Conservation (phyloP, 1,139 yeast species). For the Kodamaea ohmeri region DNA sequence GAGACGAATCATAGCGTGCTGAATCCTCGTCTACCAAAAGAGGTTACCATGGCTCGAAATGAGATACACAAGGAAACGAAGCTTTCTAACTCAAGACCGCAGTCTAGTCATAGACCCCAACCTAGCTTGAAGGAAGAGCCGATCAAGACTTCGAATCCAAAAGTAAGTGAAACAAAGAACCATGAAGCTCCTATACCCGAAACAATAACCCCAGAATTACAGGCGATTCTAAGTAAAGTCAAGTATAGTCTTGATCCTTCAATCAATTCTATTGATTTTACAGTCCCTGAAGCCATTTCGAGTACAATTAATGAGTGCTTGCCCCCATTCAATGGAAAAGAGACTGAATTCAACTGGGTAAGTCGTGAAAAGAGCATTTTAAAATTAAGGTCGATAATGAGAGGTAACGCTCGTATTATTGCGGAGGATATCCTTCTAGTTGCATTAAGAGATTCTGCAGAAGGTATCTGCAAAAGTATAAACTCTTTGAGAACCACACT, state of each 20-base stretch:
- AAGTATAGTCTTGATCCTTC: constrained; percentile 29
- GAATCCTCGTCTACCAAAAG: neutral
- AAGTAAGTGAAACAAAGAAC: neutral
- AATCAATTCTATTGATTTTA: constrained; percentile 20
- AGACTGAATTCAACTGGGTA: constrained; percentile 87
- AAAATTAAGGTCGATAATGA: constrained; percentile 54
- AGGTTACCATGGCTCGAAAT: neutral
- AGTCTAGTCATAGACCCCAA: too few relatives aligned
- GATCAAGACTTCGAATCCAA: neutral
- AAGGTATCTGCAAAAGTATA: constrained; percentile 67
- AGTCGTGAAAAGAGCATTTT: constrained; percentile 62
- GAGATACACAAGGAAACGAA: too few relatives aligned
- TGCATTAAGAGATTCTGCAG: constrained; percentile 45
- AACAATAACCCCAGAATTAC: constrained; percentile 8
- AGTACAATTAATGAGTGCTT: constrained; percentile 18
- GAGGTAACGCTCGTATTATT: constrained; percentile 51
- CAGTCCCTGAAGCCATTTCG: constrained; percentile 19
- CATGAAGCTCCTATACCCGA: neutral
- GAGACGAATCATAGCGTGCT: neutral
- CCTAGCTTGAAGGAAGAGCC: too few relatives aligned
- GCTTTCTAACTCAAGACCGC: too few relatives aligned
- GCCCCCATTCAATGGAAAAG: constrained; percentile 65
- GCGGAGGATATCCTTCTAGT: constrained; percentile 44
- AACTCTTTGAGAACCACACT: constrained; percentile 81
- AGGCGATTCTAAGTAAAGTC: constrained; percentile 13